phyloP scores from a whole-genome alignment of 2,329 filamentous ascomycete species.

The Neonectria hederae region DNA sequence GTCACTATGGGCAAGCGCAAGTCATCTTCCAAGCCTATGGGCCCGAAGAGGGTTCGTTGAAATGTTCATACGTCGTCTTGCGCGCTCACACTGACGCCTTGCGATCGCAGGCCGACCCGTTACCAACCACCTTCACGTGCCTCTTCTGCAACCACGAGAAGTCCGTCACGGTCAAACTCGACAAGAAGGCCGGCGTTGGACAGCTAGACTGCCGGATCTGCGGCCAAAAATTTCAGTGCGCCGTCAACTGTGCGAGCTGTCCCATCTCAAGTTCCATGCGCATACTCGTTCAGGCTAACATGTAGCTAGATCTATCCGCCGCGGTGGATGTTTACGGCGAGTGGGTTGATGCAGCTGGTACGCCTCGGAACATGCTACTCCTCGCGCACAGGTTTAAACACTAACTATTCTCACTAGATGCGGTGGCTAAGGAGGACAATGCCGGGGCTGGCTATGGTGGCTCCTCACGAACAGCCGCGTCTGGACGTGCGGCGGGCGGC shows the following conservation, averaged over 20 bases:
- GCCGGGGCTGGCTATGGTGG: conserved; percentile 43
- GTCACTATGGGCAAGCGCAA: conserved; percentile 86
- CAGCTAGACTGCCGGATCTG: conserved; percentile 91
- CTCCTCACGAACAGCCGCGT: conserved; percentile 38
- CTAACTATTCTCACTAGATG: conserved; percentile 50
- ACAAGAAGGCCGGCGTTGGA: conserved; percentile 91
- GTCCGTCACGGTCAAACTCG: conserved; percentile 87
- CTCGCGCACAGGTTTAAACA: neutral
- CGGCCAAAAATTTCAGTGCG: conserved; percentile 91
- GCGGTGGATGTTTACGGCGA: conserved; percentile 96
- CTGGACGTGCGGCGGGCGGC: conserved; percentile 35
- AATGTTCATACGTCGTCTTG: conserved; percentile 3
- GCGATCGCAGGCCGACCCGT: conserved; percentile 67
- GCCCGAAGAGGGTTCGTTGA: conserved; percentile 77
- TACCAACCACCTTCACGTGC: conserved; percentile 89
- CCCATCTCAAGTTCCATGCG: conserved; percentile 7
- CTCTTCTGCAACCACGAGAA: conserved; percentile 99
- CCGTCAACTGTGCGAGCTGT: conserved; percentile 80
- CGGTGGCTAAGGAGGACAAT: conserved; percentile 60
- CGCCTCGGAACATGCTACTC: conserved; percentile 27
- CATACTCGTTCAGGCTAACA: conserved; percentile 29
- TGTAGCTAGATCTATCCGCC: conserved; percentile 77
- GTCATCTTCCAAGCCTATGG: conserved; percentile 85
- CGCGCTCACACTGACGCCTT: conserved; percentile 28
- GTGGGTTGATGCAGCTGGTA: conserved; percentile 89